Conservation (phyloP, 2,329 filamentous ascomycete species). For the Hymenoscyphus scutula region DNA sequence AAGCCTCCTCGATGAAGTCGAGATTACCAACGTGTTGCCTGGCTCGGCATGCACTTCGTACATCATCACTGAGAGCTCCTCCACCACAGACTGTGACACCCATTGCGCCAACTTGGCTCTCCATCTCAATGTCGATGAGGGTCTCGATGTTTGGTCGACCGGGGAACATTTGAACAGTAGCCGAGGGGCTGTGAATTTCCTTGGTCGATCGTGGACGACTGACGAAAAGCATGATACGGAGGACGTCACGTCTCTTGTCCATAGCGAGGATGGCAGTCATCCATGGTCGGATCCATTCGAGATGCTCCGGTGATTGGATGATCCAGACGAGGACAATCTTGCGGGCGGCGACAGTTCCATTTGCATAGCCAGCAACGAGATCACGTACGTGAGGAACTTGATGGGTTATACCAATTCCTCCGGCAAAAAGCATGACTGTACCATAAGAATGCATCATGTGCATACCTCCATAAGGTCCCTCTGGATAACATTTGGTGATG, state of each 20-base stretch:
- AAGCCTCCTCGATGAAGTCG: slow-evolving; percentile 78
- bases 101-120: slow-evolving; percentile 70
- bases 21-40: slow-evolving; percentile 65
- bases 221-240: slow-evolving; percentile 77
- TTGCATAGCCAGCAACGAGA: slow-evolving; percentile 65
- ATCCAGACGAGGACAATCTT: slow-evolving; percentile 76
- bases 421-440: slow-evolving; percentile 75
- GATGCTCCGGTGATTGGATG: slow-evolving; percentile 74
- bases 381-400: slow-evolving; percentile 73
- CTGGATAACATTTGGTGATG: slow-evolving; percentile 63
- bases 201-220: slow-evolving; percentile 72
- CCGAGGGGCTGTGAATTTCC: slow-evolving; percentile 75
- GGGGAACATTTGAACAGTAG: slow-evolving; percentile 82
- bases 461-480: slow-evolving; percentile 75
- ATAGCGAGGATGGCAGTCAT: slow-evolving; percentile 78
- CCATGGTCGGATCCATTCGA: slow-evolving; percentile 81
- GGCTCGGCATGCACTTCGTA: slow-evolving; percentile 63
- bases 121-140: slow-evolving; percentile 70
- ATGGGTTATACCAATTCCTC: slow-evolving; percentile 75
- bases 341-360: slow-evolving; percentile 67
- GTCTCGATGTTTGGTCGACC: slow-evolving; percentile 73
- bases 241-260: slow-evolving; percentile 69
- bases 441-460: slow-evolving; percentile 73
- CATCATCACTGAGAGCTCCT: slow-evolving; percentile 71
- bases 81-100: slow-evolving; percentile 74